Evolutionary conservation across 2,329 filamentous ascomycete species (phyloP), one percentile per base, ranked within the genome.

Genomic region (Hirsutella thompsonii): DNA sequence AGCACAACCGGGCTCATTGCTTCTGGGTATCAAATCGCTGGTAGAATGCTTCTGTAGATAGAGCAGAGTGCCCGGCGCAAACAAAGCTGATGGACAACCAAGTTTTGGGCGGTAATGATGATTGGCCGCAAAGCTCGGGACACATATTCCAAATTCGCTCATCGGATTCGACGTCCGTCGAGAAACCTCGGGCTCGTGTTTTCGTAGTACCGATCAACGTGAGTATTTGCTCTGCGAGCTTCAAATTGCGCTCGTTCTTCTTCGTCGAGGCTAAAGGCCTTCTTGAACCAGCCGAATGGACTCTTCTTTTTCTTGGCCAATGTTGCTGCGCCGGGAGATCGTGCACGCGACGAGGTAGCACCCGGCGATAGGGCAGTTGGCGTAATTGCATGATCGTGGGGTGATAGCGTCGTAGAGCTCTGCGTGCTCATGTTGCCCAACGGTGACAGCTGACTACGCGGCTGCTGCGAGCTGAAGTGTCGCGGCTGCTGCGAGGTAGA

Each of bases 231-330:
- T 52, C 64, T 71, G 43, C 70, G 68, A 36, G 70, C 68, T 52
- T 80, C 75, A 47, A 77, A 81, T 9, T 69, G 68, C 8, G 68
- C 65, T 40, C 68, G 69, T 55, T 81, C 77, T 37, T 80, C 74
- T 19, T 81, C 77, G 45, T 79, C 76, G 20, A 81, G 58, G 28
- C 71, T 73, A 40, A 81, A 81, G 1, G 76, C 76, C 60, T 81
- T 81, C 57, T 80, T 81, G 42, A 81, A 56, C 77, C 77, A 81
- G 2, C 76, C 77, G 51, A 81, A 79, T 1, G 76, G 74, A 49
- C 77, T 80, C 47, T 74, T 70, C 64, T 81, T 81, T 63, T 80
- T 81, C 57, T 80, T 80, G 5, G 79, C 53, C 30, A 67, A 60
- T 42, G 63, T 64, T 20, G 59, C 55, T 16, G 53, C 56, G 2